Evolutionary conservation across 495 filamentous ascomycete genomes (phyloP), one percentile per base, ranked within the genome.

Genomic region (Staphylotrichum longicolle): DNA sequence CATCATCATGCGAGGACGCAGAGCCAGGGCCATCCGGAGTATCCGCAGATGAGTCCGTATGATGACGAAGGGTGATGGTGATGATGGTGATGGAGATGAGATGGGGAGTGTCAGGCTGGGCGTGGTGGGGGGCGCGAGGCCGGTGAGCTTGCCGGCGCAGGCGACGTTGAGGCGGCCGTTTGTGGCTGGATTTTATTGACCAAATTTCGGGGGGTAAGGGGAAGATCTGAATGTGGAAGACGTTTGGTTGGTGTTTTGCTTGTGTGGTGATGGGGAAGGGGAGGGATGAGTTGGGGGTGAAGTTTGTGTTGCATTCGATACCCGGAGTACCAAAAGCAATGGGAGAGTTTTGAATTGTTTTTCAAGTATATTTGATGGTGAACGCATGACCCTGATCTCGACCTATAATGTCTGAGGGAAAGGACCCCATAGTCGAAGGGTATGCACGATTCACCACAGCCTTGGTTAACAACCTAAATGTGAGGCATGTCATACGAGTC

Each of bases 41-140:
- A 68, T 27, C 66, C 66, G n/a, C 58, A 64, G 7, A 57, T 68
- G 66, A 64, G 57, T 11, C 66, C 59, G 7, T 65, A 63, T 37
- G 32, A 44, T 3, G 58, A 47, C 34, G 57, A 50, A 9, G 10
- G n/a, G 5, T 27, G 44, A 12, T 30, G 30, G 5, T 11, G 42
- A 42, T 12, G 57, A 7, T 9, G 11, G n/a, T 12, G 12, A n/a
- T 14, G n/a, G 48, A 1, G 6, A 3, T 41, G 51, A 6, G 15
- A 14, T 15, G 1, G 27, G 0, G 9, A 3, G n/a, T 30, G 48
- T 14, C 1, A 49, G 32, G 0, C 5, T 39, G 35, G 58, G 12
- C 3, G 7, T n/a, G 37, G 39, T n/a, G 15, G 41, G 34, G 42
- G 30, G 35, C 3, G 8, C 11, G 51, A 37, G 34, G 51, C 15